These are phyloP conservation scores for Domatiomyces globalis DNA, from an alignment of 2,329 filamentous ascomycete species.

Conservation along the genomic window DNA sequence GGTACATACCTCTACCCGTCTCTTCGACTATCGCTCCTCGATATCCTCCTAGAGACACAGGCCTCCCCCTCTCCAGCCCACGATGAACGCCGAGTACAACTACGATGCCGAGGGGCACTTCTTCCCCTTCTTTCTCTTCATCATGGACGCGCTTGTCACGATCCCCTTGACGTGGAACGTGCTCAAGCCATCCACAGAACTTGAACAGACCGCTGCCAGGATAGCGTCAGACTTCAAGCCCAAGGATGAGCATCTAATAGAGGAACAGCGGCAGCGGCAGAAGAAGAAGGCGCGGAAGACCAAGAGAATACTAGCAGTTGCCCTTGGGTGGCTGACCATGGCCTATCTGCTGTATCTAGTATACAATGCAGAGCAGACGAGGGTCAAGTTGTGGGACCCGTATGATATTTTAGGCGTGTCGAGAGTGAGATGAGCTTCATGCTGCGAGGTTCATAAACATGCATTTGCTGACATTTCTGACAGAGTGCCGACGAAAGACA, in stretches of 20 bases:
- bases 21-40: neutral
- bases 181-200: conserved; percentile 52
- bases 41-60: neutral
- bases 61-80: neutral
- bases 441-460: neutral
- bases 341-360: conserved; percentile 88
- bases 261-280: conserved; percentile 68
- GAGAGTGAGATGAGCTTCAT: conserved; percentile 42
- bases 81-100: conserved; percentile 85
- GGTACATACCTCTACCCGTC: neutral
- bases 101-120: conserved; percentile 98
- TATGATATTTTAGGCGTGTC: conserved; percentile 85
- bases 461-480: neutral
- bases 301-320: conserved; percentile 65
- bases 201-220: conserved; percentile 65
- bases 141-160: conserved; percentile 73
- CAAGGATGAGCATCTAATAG: conserved; percentile 69
- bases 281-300: conserved; percentile 78
- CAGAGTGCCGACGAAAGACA: conserved; percentile 72
- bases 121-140: conserved; percentile 97
- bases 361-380: conserved; percentile 55
- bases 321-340: conserved; percentile 70
- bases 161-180: conserved; percentile 81
- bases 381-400: conserved; percentile 81
- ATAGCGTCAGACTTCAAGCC: conserved; percentile 72